Conservation (phyloP, 2,329 filamentous ascomycete species). For the Fusarium staphyleae region DNA sequence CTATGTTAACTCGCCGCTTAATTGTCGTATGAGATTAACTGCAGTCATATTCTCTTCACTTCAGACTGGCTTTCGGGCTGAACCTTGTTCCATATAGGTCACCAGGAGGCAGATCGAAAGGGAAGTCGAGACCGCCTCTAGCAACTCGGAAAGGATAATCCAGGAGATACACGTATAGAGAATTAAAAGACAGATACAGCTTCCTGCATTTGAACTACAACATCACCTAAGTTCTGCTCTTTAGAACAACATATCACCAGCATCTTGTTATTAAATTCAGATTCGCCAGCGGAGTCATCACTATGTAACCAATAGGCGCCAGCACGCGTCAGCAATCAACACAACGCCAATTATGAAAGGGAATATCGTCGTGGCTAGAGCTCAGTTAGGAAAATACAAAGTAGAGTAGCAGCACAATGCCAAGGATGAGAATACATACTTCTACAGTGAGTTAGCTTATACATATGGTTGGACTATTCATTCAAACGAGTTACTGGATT, state of each 20-base stretch:
- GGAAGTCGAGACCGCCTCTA: slow-evolving; percentile 1
- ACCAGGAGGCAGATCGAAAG: not conserved
- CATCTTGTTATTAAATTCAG: not conserved
- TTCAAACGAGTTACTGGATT: too few species aligned
- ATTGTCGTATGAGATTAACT: too few species aligned
- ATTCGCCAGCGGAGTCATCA: not conserved
- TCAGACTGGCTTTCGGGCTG: not conserved
- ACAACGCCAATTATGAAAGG: not conserved
- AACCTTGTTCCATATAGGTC: not conserved
- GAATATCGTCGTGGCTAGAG: not conserved
- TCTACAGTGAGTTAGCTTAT: not conserved
- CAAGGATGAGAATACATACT: not conserved
- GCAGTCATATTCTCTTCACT: not conserved
- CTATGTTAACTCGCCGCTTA: too few species aligned
- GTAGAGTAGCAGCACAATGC: slow-evolving; percentile 1
- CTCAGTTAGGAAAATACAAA: slow-evolving; percentile 1
- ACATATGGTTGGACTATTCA: too few species aligned
- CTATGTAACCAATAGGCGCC: slow-evolving; percentile 1
- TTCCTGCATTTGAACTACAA: not conserved
- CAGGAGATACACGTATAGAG: not conserved
- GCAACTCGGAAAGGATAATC: not conserved
- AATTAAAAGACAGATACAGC: slow-evolving; percentile 1
- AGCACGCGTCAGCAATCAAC: not conserved
- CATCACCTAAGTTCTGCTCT: not conserved
- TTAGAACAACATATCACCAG: not conserved